These are phyloP conservation scores for Salix koriyanagi DNA, from an alignment of 345 rosid genomes.

Conservation along the genomic window DNA sequence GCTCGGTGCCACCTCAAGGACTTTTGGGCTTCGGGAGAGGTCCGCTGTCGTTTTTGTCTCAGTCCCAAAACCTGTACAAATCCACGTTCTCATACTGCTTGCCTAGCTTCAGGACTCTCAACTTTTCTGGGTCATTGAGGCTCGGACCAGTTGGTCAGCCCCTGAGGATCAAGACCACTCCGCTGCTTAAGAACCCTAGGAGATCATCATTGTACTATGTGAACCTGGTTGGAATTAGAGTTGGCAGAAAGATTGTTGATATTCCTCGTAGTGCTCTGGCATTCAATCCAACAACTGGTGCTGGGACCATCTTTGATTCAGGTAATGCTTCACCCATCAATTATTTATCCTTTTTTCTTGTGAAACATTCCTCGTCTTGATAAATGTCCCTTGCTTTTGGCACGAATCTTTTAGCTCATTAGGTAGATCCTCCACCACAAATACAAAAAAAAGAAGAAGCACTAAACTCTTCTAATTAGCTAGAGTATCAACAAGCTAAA, in stretches of 20 bases:
- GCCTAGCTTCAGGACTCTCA: constrained; percentile 66
- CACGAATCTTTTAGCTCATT: neutral
- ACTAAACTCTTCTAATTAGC: neutral
- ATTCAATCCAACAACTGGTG: constrained; percentile 69
- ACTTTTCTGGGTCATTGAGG: constrained; percentile 81
- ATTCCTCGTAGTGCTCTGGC: constrained; percentile 66
- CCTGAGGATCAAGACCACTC: constrained; percentile 63
- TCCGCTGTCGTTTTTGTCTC: constrained; percentile 70
- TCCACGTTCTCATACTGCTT: constrained; percentile 90
- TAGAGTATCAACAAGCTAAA: neutral
- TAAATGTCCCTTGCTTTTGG: neutral
- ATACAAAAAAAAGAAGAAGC: too few relatives aligned
- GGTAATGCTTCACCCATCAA: constrained; percentile 33
- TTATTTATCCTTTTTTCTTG: neutral
- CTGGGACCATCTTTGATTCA: constrained; percentile 90
- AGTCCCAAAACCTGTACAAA: constrained; percentile 60
- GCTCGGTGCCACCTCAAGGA: constrained; percentile 78
- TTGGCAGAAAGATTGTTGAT: constrained; percentile 64
- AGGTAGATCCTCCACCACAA: neutral
- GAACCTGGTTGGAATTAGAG: constrained; percentile 64
- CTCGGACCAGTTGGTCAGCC: constrained; percentile 85
- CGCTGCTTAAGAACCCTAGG: constrained; percentile 71
- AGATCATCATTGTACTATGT: constrained; percentile 85
- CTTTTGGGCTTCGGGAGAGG: constrained; percentile 86
- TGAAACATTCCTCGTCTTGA: neutral